phyloP scores from a whole-genome alignment of 305 asterid genomes.

The Euphrasia arctica region DNA sequence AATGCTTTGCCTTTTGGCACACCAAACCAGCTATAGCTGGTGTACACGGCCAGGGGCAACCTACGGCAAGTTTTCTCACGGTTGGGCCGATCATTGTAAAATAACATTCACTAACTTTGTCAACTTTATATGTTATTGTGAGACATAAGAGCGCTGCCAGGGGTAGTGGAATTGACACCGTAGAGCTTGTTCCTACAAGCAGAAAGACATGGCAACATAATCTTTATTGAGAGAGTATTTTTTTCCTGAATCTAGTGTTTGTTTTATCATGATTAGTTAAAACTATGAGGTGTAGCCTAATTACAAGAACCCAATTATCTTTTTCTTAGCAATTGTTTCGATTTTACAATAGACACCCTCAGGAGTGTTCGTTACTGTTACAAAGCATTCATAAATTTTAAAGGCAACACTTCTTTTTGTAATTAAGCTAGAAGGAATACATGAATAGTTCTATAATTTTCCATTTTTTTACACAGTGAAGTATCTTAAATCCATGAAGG shows the following conservation, averaged over 20 bases:
- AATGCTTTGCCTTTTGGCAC: conserved; percentile 89
- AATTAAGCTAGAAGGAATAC: too few species aligned
- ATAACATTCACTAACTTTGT: conserved; percentile 56
- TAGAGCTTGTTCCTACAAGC: conserved; percentile 63
- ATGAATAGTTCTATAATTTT: background rate
- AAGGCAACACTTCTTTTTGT: too few species aligned
- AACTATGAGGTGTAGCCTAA: background rate
- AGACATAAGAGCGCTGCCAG: conserved; percentile 93
- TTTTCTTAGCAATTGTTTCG: background rate
- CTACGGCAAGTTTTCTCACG: conserved; percentile 61
- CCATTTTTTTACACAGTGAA: too few species aligned
- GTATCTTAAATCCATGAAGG: too few species aligned
- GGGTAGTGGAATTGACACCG: conserved; percentile 83
- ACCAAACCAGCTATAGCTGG: conserved; percentile 72
- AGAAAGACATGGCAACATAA: conserved; percentile 27
- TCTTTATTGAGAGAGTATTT: background rate
- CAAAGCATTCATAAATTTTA: too few species aligned
- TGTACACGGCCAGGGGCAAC: conserved; percentile 99
- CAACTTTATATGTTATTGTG: conserved; percentile 89
- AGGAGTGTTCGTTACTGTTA: too few species aligned
- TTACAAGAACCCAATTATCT: background rate
- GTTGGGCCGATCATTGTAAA: conserved; percentile 71
- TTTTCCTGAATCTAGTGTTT: background rate
- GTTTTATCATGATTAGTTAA: background rate
- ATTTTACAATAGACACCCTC: too few species aligned